Evolutionary conservation across 164 flowering plant species (phyloP), one percentile per base, ranked within the genome.

Genomic region (Chloranthus sessilifolius): DNA sequence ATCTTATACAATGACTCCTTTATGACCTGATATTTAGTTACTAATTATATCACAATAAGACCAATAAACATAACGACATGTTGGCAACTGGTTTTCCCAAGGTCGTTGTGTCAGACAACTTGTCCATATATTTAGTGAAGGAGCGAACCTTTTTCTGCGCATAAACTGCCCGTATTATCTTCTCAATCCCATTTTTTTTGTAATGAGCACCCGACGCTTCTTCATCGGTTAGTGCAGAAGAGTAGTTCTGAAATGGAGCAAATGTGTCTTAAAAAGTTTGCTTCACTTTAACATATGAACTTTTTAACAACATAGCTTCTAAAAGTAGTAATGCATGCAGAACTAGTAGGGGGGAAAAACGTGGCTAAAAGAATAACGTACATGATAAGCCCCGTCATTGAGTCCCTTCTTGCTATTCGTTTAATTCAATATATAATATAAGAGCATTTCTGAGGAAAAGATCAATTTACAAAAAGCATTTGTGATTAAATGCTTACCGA

Each of bases 201-300:
- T 59, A 57, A 50, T 37, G 53, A 58, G 60, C 55, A 69, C 80
- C 88, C 52, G 43, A 72, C 11, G 66, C 73, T 62, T 87, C 97
- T 70, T 89, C 99, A 72, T 94, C 99, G 39, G 96, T 94, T 37
- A 88, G 60, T 6, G 81, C 76, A 41, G 97, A 94, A 31, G 97
- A 86, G 22, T 78, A 85, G 65, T 95, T 89, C 97, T 94, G 85
- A 43, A 64, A 37, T 53, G 41, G 10, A n/a, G 44, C 23, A 35
- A 58, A 23, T n/a, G 36, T 41, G 22, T 10, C 9, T 17, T 28
- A 8, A 22, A 45, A 52, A 38, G 6, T 25, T 45, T 7, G 15
- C 42, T 43, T 52, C 36, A 45, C 20, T 40, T 22, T 25, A 9
- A 55, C 11, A 11, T 6, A 23, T 23, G 12, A 50, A 29, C 26